Conservation (phyloP, 78 protist species). For the Dictyostelium capitatum region DNA sequence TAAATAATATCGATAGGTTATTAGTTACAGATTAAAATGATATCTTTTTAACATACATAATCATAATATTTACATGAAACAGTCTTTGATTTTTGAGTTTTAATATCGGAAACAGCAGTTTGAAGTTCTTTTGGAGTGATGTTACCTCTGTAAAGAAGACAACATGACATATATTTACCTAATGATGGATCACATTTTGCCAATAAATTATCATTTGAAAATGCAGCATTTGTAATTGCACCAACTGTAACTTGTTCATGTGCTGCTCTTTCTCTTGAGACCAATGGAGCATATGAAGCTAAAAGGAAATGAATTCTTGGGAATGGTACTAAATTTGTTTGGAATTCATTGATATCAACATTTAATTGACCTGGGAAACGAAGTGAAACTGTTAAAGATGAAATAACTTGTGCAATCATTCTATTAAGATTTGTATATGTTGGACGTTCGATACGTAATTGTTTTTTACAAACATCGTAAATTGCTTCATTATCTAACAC, state of each 20-base stretch:
- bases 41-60: too few species aligned
- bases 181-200: conserved; percentile 99
- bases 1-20: too few species aligned
- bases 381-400: conserved; percentile 98
- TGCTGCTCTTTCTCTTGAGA: conserved; percentile 98
- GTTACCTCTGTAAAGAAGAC: conserved; percentile 99
- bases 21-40: too few species aligned
- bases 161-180: conserved; percentile 99
- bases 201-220: conserved; percentile 98
- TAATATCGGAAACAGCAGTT: conserved; percentile 98
- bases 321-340: conserved; percentile 98
- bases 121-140: conserved; percentile 99
- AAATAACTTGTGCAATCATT: conserved; percentile 97
- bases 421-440: conserved; percentile 99
- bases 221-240: conserved; percentile 98
- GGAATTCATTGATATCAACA: conserved; percentile 99
- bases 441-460: conserved; percentile 97
- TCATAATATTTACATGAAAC: conserved; percentile 95
- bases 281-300: conserved; percentile 97
- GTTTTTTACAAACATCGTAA: conserved; percentile 98
- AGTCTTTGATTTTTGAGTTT: conserved; percentile 95
- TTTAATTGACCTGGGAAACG: conserved; percentile 99
- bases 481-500: conserved; percentile 98
- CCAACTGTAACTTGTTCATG: conserved; percentile 98
- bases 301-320: conserved; percentile 98